Conservation (phyloP, 225 moss, liverwort and hornwort genomes). For the Ulota crispa region DNA sequence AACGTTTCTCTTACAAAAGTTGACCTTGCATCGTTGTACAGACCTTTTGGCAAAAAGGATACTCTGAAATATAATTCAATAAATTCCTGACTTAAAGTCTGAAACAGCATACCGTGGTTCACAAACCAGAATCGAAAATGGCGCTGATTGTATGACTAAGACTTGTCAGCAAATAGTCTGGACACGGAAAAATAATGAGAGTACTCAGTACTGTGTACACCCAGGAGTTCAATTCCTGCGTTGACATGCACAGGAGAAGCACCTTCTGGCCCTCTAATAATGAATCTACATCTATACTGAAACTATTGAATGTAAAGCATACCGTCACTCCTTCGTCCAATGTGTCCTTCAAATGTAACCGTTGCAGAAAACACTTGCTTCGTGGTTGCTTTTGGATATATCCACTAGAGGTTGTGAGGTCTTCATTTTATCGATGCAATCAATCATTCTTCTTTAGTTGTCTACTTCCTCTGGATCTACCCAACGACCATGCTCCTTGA, state of each 20-base stretch:
- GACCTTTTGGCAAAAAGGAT: too few relatives aligned
- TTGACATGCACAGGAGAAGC: neutral
- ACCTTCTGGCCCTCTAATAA: neutral
- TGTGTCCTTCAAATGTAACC: neutral
- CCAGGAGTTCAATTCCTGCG: neutral
- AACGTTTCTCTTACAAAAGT: too few relatives aligned
- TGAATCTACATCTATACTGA: neutral
- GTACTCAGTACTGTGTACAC: neutral
- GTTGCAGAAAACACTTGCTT: neutral
- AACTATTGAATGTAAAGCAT: neutral
- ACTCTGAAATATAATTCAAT: too few relatives aligned
- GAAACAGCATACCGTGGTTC: neutral
- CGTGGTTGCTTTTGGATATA: neutral
- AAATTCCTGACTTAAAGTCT: too few relatives aligned
- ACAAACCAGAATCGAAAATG: neutral
- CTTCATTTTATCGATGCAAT: neutral
- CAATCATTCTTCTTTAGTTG: conserved; percentile 20
- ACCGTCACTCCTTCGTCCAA: neutral
- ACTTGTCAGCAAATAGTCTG: neutral
- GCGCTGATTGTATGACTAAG: neutral
- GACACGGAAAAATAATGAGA: neutral
- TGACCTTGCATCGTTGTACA: too few relatives aligned
- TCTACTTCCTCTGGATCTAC: conserved; percentile 61
- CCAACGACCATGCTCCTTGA: conserved; percentile 83
- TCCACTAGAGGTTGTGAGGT: neutral